Percentiles rank a stretch among this genome's conserved stretches.
phyloP scores from a whole-genome alignment of 805 yeast genomes.

The Monosporozyma yasuniensis region DNA sequence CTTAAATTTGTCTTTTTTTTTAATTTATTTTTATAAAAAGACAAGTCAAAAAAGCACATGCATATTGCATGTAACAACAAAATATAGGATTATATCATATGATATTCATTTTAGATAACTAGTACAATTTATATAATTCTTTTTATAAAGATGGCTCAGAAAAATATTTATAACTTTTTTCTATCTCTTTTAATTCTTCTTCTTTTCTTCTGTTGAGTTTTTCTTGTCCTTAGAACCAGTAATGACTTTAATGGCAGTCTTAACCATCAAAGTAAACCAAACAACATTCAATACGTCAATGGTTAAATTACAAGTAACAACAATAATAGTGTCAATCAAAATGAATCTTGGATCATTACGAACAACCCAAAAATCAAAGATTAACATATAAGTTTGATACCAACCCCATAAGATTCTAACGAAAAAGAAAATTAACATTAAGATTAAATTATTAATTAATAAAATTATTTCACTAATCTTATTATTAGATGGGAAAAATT shows the following conservation, averaged over 20 bases:
- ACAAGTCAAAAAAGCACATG: too few species aligned
- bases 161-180: background rate
- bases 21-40: too few species aligned
- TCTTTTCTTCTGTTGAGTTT: background rate
- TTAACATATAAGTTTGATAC: constrained; percentile 47
- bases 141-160: background rate
- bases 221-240: constrained; percentile 3
- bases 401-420: constrained; percentile 80
- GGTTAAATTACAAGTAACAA: constrained; percentile 43
- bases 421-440: constrained; percentile 57
- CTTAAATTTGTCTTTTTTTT: background rate
- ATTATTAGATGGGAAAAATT: constrained; percentile 18
- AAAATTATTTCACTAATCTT: constrained; percentile 45
- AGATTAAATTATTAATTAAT: constrained; percentile 20
- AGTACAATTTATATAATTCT: background rate
- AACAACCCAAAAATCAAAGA: constrained; percentile 38
- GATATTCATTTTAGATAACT: background rate
- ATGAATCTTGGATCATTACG: constrained; percentile 38
- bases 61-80: too few species aligned
- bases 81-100: background rate
- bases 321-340: constrained; percentile 29
- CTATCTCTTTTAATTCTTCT: constrained; percentile 3
- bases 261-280: constrained; percentile 79
- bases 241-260: constrained; percentile 40
- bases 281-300: constrained; percentile 57